These are phyloP conservation scores for Tagetes erecta DNA, from an alignment of 129 eudicot species.

Conservation along the genomic window DNA sequence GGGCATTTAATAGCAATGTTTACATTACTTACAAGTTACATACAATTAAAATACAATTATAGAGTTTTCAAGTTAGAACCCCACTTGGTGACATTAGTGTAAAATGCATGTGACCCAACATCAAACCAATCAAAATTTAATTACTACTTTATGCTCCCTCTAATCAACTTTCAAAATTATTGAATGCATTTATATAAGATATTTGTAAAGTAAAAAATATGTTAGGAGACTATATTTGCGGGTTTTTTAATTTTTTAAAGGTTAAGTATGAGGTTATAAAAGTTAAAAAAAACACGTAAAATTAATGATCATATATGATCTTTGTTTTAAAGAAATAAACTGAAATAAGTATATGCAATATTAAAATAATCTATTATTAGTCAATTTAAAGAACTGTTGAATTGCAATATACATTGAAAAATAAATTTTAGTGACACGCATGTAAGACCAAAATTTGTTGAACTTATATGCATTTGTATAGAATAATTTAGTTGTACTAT, in stretches of 20 bases:
- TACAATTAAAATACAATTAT: neutral
- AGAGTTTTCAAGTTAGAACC: conserved; percentile 25
- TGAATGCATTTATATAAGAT: neutral
- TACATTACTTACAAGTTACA: conserved; percentile 3
- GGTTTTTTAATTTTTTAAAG: no score
- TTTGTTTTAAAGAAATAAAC: no score
- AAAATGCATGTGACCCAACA: neutral
- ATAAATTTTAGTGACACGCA: no score
- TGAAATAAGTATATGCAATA: no score
- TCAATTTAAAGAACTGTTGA: neutral
- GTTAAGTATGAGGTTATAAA: no score
- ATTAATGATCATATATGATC: no score
- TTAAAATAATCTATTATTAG: no score
- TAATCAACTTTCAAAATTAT: neutral
- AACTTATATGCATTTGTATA: no score
- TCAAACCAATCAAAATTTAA: neutral
- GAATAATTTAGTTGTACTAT: neutral
- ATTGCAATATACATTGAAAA: neutral
- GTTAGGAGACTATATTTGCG: no score
- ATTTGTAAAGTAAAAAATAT: no score
- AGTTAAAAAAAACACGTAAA: no score
- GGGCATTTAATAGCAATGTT: conserved; percentile 20
- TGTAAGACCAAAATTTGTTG: no score
- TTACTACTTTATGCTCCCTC: neutral
- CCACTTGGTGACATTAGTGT: neutral